Conservation (phyloP, 2,329 filamentous ascomycete genomes). For the Alternaria rosae region DNA sequence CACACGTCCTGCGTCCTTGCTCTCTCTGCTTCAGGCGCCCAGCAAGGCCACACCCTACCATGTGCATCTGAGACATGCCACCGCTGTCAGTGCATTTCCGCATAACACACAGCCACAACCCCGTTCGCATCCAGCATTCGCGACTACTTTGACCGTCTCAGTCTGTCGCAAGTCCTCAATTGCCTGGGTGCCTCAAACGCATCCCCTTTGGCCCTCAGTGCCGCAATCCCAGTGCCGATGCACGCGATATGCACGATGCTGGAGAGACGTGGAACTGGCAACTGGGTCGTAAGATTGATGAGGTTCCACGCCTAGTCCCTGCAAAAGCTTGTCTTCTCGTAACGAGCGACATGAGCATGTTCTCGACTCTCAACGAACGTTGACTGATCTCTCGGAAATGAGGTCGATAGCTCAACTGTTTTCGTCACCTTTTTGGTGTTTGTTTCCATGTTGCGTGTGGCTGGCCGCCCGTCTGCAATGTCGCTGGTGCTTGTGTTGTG, state of each 20-base stretch:
- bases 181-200: background rate
- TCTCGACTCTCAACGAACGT: conserved; percentile 15
- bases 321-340: conserved; percentile 3
- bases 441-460: background rate
- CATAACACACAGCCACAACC: conserved; percentile 22
- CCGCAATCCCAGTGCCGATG: conserved; percentile 8
- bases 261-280: background rate
- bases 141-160: conserved; percentile 5
- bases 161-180: background rate
- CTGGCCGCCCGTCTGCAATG: conserved; percentile 2
- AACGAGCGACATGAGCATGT: conserved; percentile 2
- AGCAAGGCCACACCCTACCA: conserved; percentile 7
- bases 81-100: conserved; percentile 12
- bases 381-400: conserved; percentile 17
- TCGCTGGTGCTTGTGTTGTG: conserved; percentile 1
- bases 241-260: background rate
- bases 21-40: background rate
- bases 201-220: conserved; percentile 1
- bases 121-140: background rate
- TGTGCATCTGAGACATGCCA: conserved; percentile 13
- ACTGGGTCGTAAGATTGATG: conserved; percentile 12
- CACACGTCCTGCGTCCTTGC: background rate
- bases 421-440: background rate
- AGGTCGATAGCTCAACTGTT: conserved; percentile 11
- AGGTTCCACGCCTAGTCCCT: conserved; percentile 6